phyloP scores from a whole-genome alignment of 1,284 basidiomycete species.

The Naganishia sp. region DNA sequence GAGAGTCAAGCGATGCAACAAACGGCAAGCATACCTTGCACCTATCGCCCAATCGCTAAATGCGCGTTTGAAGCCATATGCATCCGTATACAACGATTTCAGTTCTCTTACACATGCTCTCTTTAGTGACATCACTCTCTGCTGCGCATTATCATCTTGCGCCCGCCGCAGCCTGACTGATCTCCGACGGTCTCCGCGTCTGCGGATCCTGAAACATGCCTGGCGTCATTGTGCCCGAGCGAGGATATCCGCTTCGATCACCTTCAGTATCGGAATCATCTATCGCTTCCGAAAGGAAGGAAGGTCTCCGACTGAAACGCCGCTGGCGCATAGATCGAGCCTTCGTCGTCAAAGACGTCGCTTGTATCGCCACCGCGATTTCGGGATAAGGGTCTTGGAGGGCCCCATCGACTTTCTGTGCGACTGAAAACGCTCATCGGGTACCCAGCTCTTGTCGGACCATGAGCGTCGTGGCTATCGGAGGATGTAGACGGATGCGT shows the following conservation, averaged over 20 bases:
- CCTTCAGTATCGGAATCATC: neutral
- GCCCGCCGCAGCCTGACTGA: slow-evolving; percentile 3
- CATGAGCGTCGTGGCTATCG: neutral
- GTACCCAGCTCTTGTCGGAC: neutral
- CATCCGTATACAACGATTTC: too few species aligned
- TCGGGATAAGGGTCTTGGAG: neutral
- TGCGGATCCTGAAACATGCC: neutral
- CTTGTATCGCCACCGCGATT: neutral
- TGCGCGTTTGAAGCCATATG: too few species aligned
- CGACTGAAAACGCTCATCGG: slow-evolving; percentile 3
- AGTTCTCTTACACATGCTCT: too few species aligned
- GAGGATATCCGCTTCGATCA: neutral
- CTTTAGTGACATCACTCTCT: too few species aligned
- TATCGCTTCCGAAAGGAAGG: neutral
- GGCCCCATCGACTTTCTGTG: neutral
- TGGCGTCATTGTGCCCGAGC: neutral
- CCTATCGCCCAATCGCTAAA: too few species aligned
- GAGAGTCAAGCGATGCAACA: too few species aligned
- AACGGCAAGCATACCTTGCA: too few species aligned
- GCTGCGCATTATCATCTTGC: too few species aligned
- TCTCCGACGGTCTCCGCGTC: slow-evolving; percentile 5
- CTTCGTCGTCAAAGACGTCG: neutral
- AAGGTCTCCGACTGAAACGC: neutral
- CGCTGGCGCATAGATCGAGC: neutral
- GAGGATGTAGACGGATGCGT: too few species aligned